phyloP scores from a whole-genome alignment of 2,329 filamentous ascomycete species.

The Phyllosticta capitalensis region DNA sequence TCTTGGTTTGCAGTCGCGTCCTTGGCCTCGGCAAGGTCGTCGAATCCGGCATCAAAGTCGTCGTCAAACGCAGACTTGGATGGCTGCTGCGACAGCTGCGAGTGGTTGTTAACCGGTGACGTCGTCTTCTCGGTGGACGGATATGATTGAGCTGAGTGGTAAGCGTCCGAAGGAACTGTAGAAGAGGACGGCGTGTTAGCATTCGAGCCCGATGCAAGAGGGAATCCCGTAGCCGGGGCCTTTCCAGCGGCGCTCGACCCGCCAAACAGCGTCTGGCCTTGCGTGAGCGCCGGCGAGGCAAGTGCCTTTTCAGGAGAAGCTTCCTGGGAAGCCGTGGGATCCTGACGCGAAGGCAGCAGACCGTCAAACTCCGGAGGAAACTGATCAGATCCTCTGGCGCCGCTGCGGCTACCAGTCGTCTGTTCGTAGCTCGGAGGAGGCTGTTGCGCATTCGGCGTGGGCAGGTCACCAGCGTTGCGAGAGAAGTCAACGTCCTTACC shows the following conservation, averaged over 20 bases:
- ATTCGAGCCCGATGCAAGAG: slow-evolving; percentile 29
- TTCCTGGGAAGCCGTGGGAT: slow-evolving; percentile 34
- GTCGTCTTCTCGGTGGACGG: slow-evolving; percentile 22
- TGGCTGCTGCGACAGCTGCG: slow-evolving; percentile 9
- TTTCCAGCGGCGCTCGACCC: slow-evolving; percentile 25
- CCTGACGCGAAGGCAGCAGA: slow-evolving; percentile 45
- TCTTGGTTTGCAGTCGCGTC: slow-evolving; percentile 55
- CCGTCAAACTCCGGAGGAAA: slow-evolving; percentile 48
- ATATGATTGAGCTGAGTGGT: slow-evolving; percentile 32
- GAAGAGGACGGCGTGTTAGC: slow-evolving; percentile 29
- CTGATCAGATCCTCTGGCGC: slow-evolving; percentile 29
- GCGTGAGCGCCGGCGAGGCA: slow-evolving; percentile 22
- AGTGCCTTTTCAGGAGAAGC: slow-evolving; percentile 31
- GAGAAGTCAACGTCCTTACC: slow-evolving; percentile 18
- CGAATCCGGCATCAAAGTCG: slow-evolving; percentile 71
- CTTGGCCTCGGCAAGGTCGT: slow-evolving; percentile 74
- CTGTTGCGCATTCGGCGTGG: slow-evolving; percentile 44
- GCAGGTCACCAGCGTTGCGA: slow-evolving; percentile 33
- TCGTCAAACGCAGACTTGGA: slow-evolving; percentile 49
- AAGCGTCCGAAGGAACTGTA: slow-evolving; percentile 33
- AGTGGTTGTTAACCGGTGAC: slow-evolving; percentile 2
- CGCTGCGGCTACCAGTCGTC: slow-evolving; percentile 26
- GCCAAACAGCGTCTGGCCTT: slow-evolving; percentile 32
- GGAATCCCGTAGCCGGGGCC: slow-evolving; percentile 14
- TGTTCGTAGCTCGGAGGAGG: slow-evolving; percentile 51